These are phyloP conservation scores for Trypanosoma rangeli DNA, from an alignment of 208 protist genomes.

Conservation along the genomic window DNA sequence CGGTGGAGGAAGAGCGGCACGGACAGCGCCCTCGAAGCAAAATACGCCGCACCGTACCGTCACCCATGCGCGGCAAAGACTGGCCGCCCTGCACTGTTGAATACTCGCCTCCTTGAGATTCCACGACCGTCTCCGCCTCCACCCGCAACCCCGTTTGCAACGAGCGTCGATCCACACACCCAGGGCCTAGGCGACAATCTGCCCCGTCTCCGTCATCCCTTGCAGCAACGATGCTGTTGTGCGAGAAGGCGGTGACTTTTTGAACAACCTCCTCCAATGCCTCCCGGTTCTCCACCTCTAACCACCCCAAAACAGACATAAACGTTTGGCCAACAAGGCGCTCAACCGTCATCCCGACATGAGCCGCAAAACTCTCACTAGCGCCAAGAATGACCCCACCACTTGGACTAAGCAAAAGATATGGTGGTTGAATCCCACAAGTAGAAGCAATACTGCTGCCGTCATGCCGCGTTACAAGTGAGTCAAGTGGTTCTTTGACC, in stretches of 20 bases:
- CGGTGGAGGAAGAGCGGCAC: neutral
- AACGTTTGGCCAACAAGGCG: constrained; percentile 39
- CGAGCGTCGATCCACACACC: neutral
- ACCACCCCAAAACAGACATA: constrained; percentile 38
- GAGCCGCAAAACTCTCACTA: constrained; percentile 41
- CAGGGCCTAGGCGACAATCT: neutral
- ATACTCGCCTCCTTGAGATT: neutral
- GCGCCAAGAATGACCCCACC: constrained; percentile 48
- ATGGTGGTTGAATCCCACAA: neutral
- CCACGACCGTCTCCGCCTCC: neutral
- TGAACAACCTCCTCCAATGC: constrained; percentile 19
- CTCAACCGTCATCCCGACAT: constrained; percentile 39
- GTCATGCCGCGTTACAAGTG: neutral
- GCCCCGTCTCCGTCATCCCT: neutral
- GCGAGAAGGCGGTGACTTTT: neutral
- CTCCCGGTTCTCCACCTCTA: constrained; percentile 38
- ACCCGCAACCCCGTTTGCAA: neutral
- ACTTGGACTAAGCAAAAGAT: constrained; percentile 4
- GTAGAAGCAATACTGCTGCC: neutral
- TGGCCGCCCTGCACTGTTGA: constrained; percentile 2
- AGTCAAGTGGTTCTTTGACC: neutral
- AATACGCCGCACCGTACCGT: constrained; percentile 10
- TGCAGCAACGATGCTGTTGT: neutral
- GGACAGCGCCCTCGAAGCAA: constrained; percentile 15
- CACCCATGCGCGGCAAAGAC: neutral